A percentile compares a stretch with the other conserved stretches of the same genome.
Conservation (phyloP, 257 asterid species). For the Apocynum venetum region DNA sequence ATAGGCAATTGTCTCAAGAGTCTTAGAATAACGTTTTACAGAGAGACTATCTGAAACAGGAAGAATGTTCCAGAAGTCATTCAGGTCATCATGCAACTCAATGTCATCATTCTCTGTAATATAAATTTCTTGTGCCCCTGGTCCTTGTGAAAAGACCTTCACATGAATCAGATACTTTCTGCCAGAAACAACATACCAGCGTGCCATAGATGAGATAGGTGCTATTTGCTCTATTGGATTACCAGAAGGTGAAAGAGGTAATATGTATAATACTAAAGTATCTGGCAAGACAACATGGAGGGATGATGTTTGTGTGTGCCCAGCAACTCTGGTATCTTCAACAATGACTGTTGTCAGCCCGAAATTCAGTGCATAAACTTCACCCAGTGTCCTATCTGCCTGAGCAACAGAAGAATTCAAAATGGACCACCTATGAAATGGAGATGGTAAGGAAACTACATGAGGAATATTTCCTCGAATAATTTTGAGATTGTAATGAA, state of each 20-base stretch:
- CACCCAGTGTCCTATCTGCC: constrained; percentile 57
- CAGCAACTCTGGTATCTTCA: constrained; percentile 83
- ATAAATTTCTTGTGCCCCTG: constrained; percentile 59
- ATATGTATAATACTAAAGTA: constrained; percentile 47
- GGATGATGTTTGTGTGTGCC: constrained; percentile 75
- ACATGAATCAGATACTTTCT: constrained; percentile 55
- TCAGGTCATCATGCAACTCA: constrained; percentile 49
- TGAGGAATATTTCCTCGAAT: constrained; percentile 65
- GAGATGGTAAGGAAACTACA: constrained; percentile 68
- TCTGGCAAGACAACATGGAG: constrained; percentile 84
- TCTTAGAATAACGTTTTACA: constrained; percentile 35
- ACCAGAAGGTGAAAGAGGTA: constrained; percentile 56
- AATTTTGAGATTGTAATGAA: constrained; percentile 65
- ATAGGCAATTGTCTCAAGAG: constrained; percentile 53
- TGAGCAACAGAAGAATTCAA: constrained; percentile 76
- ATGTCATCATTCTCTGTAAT: constrained; percentile 66
- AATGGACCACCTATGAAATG: constrained; percentile 67
- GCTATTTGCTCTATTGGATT: constrained; percentile 40
- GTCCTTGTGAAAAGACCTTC: constrained; percentile 70
- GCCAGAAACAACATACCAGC: constrained; percentile 82
- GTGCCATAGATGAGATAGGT: constrained; percentile 56
- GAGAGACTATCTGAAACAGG: constrained; percentile 45
- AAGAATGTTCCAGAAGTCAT: constrained; percentile 59
- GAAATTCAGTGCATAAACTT: constrained; percentile 54
- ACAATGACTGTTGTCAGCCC: constrained; percentile 67